Evolutionary conservation across 2,329 filamentous ascomycete species (phyloP).

Genomic region (Fusarium sp.): DNA sequence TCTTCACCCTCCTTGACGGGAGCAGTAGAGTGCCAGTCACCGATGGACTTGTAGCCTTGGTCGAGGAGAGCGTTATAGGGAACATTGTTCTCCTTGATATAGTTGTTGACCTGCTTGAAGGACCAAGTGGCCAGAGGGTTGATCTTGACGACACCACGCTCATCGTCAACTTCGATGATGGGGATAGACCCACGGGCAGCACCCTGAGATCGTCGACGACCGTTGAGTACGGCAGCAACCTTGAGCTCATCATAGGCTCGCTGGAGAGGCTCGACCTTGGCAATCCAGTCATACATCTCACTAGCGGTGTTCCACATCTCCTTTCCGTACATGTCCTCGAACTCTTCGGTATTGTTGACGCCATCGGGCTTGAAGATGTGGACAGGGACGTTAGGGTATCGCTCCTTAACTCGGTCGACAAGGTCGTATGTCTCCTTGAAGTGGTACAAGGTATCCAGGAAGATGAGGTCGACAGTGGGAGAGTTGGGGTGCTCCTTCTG

Average conservation of each 20-base stretch:
- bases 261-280: slow-evolving; percentile 96
- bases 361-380: slow-evolving; percentile 92
- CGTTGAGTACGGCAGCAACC: slow-evolving; percentile 91
- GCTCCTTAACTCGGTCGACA: slow-evolving; percentile 76
- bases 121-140: slow-evolving; percentile 96
- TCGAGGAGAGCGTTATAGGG: slow-evolving; percentile 95
- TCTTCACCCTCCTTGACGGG: slow-evolving; percentile 93
- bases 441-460: slow-evolving; percentile 86
- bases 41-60: slow-evolving; percentile 95
- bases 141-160: slow-evolving; percentile 93
- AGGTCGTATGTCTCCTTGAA: slow-evolving; percentile 81
- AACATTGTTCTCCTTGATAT: slow-evolving; percentile 86
- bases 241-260: slow-evolving; percentile 88
- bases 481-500: slow-evolving; percentile 69
- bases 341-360: slow-evolving; percentile 76
- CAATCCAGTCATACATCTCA: slow-evolving; percentile 94
- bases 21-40: slow-evolving; percentile 97
- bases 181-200: slow-evolving; percentile 90
- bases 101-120: slow-evolving; percentile 88
- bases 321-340: slow-evolving; percentile 83
- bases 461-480: slow-evolving; percentile 74
- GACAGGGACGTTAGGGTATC: slow-evolving; percentile 82
- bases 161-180: slow-evolving; percentile 90
- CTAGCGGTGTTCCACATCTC: slow-evolving; percentile 86
- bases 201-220: slow-evolving; percentile 90